Conservation (phyloP, 768 basidiomycete genomes). For the Gymnopilus junonius region DNA sequence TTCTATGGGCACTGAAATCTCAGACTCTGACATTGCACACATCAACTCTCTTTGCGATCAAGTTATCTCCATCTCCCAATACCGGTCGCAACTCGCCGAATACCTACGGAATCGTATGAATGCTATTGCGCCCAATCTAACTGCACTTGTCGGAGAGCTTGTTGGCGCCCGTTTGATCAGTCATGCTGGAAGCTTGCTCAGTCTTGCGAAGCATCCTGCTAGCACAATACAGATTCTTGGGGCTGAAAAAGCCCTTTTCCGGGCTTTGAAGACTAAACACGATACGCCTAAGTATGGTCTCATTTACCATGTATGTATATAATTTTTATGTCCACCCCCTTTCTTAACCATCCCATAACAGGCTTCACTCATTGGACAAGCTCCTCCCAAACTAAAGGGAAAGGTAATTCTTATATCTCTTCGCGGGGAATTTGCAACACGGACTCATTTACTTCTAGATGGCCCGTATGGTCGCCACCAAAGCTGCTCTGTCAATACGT, state of each 20-base stretch:
- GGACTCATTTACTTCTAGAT: slow-evolving; percentile 55
- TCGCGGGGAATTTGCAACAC: neutral
- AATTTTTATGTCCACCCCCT: neutral
- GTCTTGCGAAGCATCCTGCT: slow-evolving; percentile 95
- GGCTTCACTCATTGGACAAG: slow-evolving; percentile 97
- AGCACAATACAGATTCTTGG: slow-evolving; percentile 98
- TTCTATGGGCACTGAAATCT: slow-evolving; percentile 99
- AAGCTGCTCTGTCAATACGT: slow-evolving; percentile 95
- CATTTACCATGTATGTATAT: slow-evolving; percentile 89
- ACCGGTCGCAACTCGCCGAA: slow-evolving; percentile 93
- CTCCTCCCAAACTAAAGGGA: slow-evolving; percentile 97
- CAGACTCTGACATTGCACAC: slow-evolving; percentile 94
- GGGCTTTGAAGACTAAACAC: slow-evolving; percentile 98
- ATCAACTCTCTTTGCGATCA: slow-evolving; percentile 98
- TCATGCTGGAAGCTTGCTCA: slow-evolving; percentile 95
- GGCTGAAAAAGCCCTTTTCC: slow-evolving; percentile 97
- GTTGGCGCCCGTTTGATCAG: slow-evolving; percentile 93
- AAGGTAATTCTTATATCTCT: slow-evolving; percentile 57
- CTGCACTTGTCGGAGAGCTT: slow-evolving; percentile 89
- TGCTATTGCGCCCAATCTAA: slow-evolving; percentile 97
- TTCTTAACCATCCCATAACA: slow-evolving; percentile 28
- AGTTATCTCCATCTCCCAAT: slow-evolving; percentile 94
- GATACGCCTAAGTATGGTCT: slow-evolving; percentile 99
- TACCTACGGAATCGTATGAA: slow-evolving; percentile 98
- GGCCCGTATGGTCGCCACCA: slow-evolving; percentile 99